phyloP scores from a whole-genome alignment of 2,329 filamentous ascomycete genomes.

The Malbranchea zuffiana region DNA sequence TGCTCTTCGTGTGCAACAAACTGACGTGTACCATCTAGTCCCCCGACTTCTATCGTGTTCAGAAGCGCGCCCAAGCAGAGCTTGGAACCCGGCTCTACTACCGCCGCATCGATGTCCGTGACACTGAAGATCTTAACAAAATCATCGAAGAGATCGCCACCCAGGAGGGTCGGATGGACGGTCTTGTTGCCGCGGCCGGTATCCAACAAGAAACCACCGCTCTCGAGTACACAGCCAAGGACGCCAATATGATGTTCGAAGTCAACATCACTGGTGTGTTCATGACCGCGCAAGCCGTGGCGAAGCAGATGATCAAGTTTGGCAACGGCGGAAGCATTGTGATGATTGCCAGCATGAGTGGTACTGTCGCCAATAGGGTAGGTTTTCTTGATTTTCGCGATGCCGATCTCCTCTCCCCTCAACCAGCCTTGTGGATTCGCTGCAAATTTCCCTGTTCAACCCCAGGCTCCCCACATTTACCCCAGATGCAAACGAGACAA shows the following conservation, averaged over 20 bases:
- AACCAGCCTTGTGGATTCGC: neutral
- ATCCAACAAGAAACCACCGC: slow-evolving; percentile 73
- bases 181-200: slow-evolving; percentile 62
- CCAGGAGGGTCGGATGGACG: slow-evolving; percentile 62
- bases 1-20: neutral
- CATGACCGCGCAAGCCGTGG: slow-evolving; percentile 53
- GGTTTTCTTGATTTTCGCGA: slow-evolving; percentile 12
- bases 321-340: slow-evolving; percentile 50
- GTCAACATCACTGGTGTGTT: slow-evolving; percentile 52
- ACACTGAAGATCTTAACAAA: slow-evolving; percentile 55
- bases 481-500: slow-evolving; percentile 11
- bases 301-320: slow-evolving; percentile 40
- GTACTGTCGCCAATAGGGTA: slow-evolving; percentile 47
- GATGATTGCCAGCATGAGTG: slow-evolving; percentile 54
- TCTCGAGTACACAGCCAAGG: slow-evolving; percentile 60
- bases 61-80: slow-evolving; percentile 51
- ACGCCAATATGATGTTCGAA: slow-evolving; percentile 53
- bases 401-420: neutral
- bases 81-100: slow-evolving; percentile 61
- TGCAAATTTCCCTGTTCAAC: neutral
- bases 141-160: slow-evolving; percentile 59
- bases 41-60: slow-evolving; percentile 53
- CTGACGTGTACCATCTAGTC: slow-evolving; percentile 25
- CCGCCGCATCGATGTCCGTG: slow-evolving; percentile 68
- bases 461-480: neutral